Percentiles rank a stretch among this genome's conserved stretches.
phyloP scores from a whole-genome alignment of 1,284 basidiomycete genomes.

The Ganoderma lucidum region DNA sequence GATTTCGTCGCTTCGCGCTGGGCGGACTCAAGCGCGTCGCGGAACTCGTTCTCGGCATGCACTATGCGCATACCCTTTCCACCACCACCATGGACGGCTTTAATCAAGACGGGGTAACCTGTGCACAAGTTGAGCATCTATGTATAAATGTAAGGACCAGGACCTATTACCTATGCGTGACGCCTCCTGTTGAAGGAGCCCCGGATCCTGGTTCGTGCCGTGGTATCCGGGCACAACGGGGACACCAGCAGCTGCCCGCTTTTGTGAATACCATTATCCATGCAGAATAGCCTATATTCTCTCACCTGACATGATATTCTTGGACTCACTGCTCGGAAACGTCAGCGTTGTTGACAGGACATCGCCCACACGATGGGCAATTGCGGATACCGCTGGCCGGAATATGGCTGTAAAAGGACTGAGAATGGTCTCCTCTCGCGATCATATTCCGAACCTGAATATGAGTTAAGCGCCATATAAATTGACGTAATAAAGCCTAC shows the following conservation, averaged over 20 bases:
- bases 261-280: background rate
- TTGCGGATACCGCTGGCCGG: no score
- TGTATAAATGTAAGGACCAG: background rate
- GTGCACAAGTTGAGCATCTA: background rate
- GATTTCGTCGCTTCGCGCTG: constrained; percentile 88
- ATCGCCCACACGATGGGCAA: no score
- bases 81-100: constrained; percentile 96
- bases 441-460: no score
- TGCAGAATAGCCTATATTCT: constrained; percentile 11
- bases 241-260: constrained; percentile 76
- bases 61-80: constrained; percentile 98
- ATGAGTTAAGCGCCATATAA: no score
- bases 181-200: constrained; percentile 70
- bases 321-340: constrained; percentile 67
- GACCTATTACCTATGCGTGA: constrained; percentile 69
- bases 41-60: constrained; percentile 67
- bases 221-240: constrained; percentile 96
- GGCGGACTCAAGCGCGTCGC: constrained; percentile 83
- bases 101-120: constrained; percentile 94
- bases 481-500: no score
- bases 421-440: no score
- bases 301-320: constrained; percentile 89
- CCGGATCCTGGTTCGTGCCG: constrained; percentile 74
- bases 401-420: no score
- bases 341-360: background rate